Percentiles rank a stretch among this genome's conserved stretches.
These are phyloP conservation scores for Pilasporangium apinafurcum DNA, from an alignment of 352 stramenopile species.

Conservation along the genomic window DNA sequence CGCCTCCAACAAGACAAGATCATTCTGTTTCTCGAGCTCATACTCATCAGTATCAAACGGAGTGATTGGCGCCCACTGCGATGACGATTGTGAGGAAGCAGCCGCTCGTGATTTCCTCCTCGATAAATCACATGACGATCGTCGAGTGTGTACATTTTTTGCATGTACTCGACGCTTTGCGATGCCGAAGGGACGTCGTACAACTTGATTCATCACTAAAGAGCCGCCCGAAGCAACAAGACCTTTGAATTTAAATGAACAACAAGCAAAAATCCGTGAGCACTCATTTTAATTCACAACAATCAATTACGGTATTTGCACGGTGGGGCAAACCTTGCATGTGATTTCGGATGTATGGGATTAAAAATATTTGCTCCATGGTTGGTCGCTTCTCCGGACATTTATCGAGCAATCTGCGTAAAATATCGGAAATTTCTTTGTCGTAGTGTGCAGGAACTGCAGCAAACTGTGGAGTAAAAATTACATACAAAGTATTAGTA, in stretches of 20 bases:
- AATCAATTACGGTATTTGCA: neutral
- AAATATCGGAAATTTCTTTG: constrained; percentile 38
- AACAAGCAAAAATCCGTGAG: neutral
- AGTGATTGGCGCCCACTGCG: constrained; percentile 43
- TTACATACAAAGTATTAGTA: too few species aligned
- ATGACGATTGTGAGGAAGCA: neutral
- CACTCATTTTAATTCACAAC: too few species aligned
- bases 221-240: constrained; percentile 55
- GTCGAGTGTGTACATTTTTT: constrained; percentile 30
- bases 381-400: constrained; percentile 46
- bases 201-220: constrained; percentile 28
- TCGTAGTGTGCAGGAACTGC: constrained; percentile 56
- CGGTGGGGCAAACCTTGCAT: constrained; percentile 36
- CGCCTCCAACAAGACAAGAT: constrained; percentile 43
- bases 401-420: constrained; percentile 60
- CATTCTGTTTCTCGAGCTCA: constrained; percentile 13
- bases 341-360: constrained; percentile 68
- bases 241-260: constrained; percentile 2
- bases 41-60: constrained; percentile 32
- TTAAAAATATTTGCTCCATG: constrained; percentile 72
- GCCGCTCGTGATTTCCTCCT: constrained; percentile 6
- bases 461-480: constrained; percentile 22
- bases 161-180: constrained; percentile 32
- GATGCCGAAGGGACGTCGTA: constrained; percentile 22
- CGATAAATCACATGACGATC: constrained; percentile 26